These are phyloP conservation scores for Hanseniaspora sp. DNA, from an alignment of 1,139 yeast genomes.

Conservation along the genomic window DNA sequence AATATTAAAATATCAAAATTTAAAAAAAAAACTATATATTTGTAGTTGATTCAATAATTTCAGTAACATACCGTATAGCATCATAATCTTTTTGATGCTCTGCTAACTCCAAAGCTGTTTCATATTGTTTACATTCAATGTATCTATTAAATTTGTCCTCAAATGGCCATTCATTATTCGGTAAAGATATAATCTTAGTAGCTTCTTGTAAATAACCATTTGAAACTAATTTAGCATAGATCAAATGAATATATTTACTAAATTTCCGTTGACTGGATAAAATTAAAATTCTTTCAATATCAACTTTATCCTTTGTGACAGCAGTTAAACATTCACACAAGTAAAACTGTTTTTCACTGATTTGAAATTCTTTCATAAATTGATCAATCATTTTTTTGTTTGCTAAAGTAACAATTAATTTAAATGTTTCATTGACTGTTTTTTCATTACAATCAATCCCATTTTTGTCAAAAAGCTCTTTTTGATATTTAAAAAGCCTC, in stretches of 20 bases:
- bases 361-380: constrained; percentile 49
- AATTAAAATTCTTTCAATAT: constrained; percentile 51
- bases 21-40: not conserved
- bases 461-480: constrained; percentile 44
- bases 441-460: constrained; percentile 42
- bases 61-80: constrained; percentile 20
- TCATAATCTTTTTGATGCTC: constrained; percentile 24
- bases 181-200: constrained; percentile 23
- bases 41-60: not conserved
- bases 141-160: constrained; percentile 23
- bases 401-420: constrained; percentile 42
- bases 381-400: constrained; percentile 51
- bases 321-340: constrained; percentile 42
- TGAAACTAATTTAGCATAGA: constrained; percentile 31
- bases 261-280: constrained; percentile 43
- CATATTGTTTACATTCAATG: constrained; percentile 24
- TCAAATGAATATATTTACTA: constrained; percentile 33
- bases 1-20: not conserved
- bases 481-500: constrained; percentile 43
- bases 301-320: constrained; percentile 40
- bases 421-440: constrained; percentile 48
- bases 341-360: constrained; percentile 56
- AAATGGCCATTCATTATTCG: constrained; percentile 21
- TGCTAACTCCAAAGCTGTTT: constrained; percentile 25
- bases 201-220: constrained; percentile 25